Evolutionary conservation across 2,329 filamentous ascomycete species (phyloP), one percentile per base, ranked within the genome.

Genomic region (Talaromyces sp.): DNA sequence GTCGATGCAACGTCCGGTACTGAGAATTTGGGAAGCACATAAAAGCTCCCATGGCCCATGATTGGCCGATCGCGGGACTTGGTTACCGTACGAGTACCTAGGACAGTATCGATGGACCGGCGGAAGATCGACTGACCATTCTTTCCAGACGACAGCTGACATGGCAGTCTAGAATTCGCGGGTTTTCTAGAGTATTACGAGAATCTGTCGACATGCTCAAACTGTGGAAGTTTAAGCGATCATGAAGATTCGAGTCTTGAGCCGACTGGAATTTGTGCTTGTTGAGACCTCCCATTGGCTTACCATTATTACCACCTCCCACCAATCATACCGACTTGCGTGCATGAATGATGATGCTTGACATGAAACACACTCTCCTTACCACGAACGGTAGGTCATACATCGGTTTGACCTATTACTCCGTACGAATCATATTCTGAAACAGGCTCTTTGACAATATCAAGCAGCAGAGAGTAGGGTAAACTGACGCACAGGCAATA

Each of bases 381-480:
- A 54, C 50, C 31, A 54, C 33, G 14, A 35, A 54, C 27, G 3
- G 48, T 3, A n/a, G 24, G 24, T 31, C 6, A 16, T 50, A 31
- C 47, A 52, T 11, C 50, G 3, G 48, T 11, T 52, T 33, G 27
- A 52, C 33, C 16, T 35, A 37, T 37, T 56, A 56, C 33, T 56
- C 31, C n/a, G 11, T 22, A 39, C 33, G 50, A 19, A 4, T 35
- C 47, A 45, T n/a, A 47, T 47, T 11, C 41, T 48, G 45, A 60
- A 48, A 33, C 27, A 59, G n/a, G 41, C 27, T 22, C 22, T n/a
- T 60, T 48, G 9, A 43, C 6, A 19, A 35, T 8, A 33, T 60
- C n/a, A 60, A 60, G 37, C 58, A 16, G 35, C 35, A 33, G n/a
- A 60, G 43, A 47, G 22, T 48, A 60, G 41, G 48, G 35, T n/a